Conservation (phyloP, 805 yeast genomes). For the fission yeast (Schizosaccharomyces pombe) region ASM294v3 CU329670.1:5450001-5450500, state of each 20-base stretch:
- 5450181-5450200: conserved; percentile 36
- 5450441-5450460: conserved; percentile 31
- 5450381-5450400: conserved; percentile 18
- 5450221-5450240: conserved; percentile 17
- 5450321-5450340: conserved; percentile 32
- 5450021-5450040: conserved; percentile 83
- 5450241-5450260: conserved; percentile 45
- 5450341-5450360: conserved; percentile 40
- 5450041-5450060: conserved; percentile 49
- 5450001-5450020: conserved; percentile 72
- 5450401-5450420: conserved; percentile 45
- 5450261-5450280: conserved; percentile 36
- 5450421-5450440: conserved; percentile 63
- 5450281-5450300: conserved; percentile 43
- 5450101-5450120: conserved; percentile 73
- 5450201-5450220: conserved; percentile 18
- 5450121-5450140: conserved; percentile 64
- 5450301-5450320: conserved; percentile 51
- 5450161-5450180: conserved; percentile 30
- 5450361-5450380: conserved; percentile 42
- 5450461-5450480: conserved; percentile 30
- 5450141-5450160: conserved; percentile 41
- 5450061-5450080: conserved; percentile 36
- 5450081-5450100: conserved; percentile 40
- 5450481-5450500: conserved; percentile 29